Percentiles rank a stretch among this genome's conserved stretches.
These are phyloP conservation scores for Podospora australis DNA, from an alignment of 495 filamentous ascomycete species.

Conservation along the genomic window DNA sequence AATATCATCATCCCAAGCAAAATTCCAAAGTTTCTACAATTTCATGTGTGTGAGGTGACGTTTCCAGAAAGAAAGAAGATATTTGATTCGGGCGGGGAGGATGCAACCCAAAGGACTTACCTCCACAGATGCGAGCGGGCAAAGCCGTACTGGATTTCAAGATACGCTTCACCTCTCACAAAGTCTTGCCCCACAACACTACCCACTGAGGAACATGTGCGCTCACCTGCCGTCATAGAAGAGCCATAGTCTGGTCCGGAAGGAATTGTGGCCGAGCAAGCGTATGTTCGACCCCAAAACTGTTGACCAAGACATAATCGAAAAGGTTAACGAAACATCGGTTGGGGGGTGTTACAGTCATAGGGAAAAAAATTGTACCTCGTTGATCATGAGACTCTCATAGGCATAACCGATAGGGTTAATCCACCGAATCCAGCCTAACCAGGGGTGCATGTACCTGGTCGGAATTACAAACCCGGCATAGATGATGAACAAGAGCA, in stretches of 20 bases:
- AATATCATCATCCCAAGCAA: not conserved
- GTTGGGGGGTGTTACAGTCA: too few relatives aligned
- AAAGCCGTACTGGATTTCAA: conserved; percentile 1
- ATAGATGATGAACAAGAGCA: conserved; percentile 65
- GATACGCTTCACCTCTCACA: not conserved
- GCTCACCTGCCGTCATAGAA: not conserved
- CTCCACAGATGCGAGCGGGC: conserved; percentile 1
- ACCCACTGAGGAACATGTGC: conserved; percentile 1
- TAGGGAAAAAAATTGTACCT: conserved; percentile 34
- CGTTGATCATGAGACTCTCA: conserved; percentile 60
- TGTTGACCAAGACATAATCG: not conserved
- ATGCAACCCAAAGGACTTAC: not conserved
- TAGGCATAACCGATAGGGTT: conserved; percentile 74
- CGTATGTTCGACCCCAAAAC: conserved; percentile 3
- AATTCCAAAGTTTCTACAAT: conserved; percentile 7
- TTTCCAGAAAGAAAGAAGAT: too few relatives aligned
- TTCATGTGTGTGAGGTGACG: too few relatives aligned
- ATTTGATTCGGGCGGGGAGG: too few relatives aligned
- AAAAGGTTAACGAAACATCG: too few relatives aligned
- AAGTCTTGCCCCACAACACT: not conserved
- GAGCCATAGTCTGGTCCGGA: not conserved
- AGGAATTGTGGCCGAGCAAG: not conserved
- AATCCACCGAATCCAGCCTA: conserved; percentile 71
- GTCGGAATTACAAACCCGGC: conserved; percentile 71
- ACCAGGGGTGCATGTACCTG: conserved; percentile 67